phyloP scores from a whole-genome alignment of 2,329 filamentous ascomycete species.

The Calonectria hawksworthii region DNA sequence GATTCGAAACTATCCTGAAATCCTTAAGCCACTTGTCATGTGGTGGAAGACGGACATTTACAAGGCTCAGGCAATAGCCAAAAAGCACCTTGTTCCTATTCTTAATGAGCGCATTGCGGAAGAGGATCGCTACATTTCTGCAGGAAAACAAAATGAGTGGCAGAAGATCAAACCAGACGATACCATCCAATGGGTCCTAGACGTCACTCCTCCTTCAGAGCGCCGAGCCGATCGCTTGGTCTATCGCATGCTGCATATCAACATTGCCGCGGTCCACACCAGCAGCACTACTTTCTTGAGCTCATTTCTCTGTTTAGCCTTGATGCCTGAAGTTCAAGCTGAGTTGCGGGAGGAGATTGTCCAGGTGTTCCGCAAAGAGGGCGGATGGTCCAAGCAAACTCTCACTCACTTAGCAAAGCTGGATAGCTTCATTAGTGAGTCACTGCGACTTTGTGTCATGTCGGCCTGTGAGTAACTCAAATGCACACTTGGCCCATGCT shows the following conservation, averaged over 20 bases:
- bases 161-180: not conserved
- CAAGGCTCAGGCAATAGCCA: not conserved
- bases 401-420: not conserved
- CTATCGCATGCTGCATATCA: not conserved
- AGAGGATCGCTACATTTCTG: not conserved
- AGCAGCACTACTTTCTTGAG: not conserved
- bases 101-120: not conserved
- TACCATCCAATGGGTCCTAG: not conserved
- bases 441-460: not conserved
- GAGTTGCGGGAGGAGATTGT: not conserved
- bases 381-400: not conserved
- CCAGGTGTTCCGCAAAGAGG: not conserved
- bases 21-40: not conserved
- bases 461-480: not conserved
- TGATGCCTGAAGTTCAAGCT: not conserved
- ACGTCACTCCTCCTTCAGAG: not conserved
- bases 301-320: not conserved
- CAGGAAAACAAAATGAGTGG: not conserved
- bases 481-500: too few relatives aligned
- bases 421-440: not conserved
- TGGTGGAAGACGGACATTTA: slow-evolving; percentile 2
- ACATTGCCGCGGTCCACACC: not conserved
- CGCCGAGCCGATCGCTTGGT: not conserved
- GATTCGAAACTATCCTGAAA: not conserved
- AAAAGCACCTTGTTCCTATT: not conserved